Base-by-base conservation (phyloP, 192 early-diverging fungal genomes). In the Jimgerdemannia lactiflua region DNA sequence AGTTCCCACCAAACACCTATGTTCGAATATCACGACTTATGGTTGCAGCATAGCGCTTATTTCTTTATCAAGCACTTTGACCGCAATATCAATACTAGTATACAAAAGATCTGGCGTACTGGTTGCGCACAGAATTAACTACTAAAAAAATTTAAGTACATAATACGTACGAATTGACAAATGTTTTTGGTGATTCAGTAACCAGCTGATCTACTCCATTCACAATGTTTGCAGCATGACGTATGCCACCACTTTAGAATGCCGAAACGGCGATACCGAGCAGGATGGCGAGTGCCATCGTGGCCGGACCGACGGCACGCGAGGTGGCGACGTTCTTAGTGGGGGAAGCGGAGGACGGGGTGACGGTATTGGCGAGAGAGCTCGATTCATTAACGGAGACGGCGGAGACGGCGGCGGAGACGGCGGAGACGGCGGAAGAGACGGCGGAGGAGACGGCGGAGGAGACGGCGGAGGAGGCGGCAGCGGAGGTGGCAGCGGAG, bases 341-440 rank as follows among this genome's bases (percentile, higher is more conserved):
- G 10, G 41, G 76, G 44, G 20, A 67, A 4, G 7, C 39, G 40
- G 67, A 42, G 10, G 68, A n/a, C 42, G 65, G 43, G 64, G 59
- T 64, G 10, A 42, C 3, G 65, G 72, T 10, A 20, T 18, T 17
- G 8, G 66, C 59, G 29, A 29, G 29, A 29, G 29, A 29, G 29
- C 29, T 29, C 29, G 29, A 29, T 0, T 29, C 29, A 29, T 1
- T 29, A 29, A 29, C 29, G 39, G 43, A 67, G 65, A 43, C 29
- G 19, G 64, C 14, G n/a, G n/a, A n/a, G n/a, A n/a, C n/a, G n/a
- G n/a, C n/a, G n/a, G n/a, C n/a, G n/a, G n/a, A n/a, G n/a, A n/a
- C n/a, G 42, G 71, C 14, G 39, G 75, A 64, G 18, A 66, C 19
- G 41, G 76, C 65, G 43, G 71, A 4, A 3, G 11, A 42, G 66